These are phyloP conservation scores for Xylaria multiplex DNA, from an alignment of 2,329 filamentous ascomycete genomes.

Conservation along the genomic window DNA sequence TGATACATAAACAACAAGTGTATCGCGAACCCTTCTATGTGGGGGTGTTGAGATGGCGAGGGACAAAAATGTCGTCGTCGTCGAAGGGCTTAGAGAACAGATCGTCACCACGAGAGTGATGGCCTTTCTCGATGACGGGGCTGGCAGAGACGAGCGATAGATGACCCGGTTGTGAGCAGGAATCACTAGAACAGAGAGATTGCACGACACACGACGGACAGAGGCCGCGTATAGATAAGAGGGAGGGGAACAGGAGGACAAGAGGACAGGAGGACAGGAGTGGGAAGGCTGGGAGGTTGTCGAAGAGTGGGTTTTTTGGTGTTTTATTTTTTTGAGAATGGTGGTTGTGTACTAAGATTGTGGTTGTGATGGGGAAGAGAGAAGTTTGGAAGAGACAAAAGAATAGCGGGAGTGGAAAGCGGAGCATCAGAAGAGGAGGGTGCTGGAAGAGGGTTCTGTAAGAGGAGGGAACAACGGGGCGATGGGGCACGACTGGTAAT, in stretches of 20 bases:
- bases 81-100: conserved; percentile 30
- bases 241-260: conserved; percentile 8
- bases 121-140: conserved; percentile 31
- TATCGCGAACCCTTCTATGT: conserved; percentile 51
- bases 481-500: conserved; percentile 21
- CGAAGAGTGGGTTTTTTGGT: conserved; percentile 24
- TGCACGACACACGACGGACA: conserved; percentile 17
- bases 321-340: conserved; percentile 8
- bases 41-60: conserved; percentile 41
- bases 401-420: conserved; percentile 31
- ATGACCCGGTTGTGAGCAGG: neutral
- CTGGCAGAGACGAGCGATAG: conserved; percentile 2
- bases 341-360: conserved; percentile 32
- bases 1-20: conserved; percentile 94
- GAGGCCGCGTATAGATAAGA: conserved; percentile 25
- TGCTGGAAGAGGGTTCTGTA: neutral
- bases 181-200: conserved; percentile 19
- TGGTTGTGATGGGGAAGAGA: conserved; percentile 35
- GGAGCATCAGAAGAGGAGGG: conserved; percentile 28
- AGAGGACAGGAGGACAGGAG: conserved; percentile 9
- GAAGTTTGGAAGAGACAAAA: conserved; percentile 29
- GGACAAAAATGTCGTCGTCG: conserved; percentile 22
- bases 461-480: conserved; percentile 32
- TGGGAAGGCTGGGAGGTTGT: conserved; percentile 21
- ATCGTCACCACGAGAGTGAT: conserved; percentile 33